Percentiles rank a stretch among this genome's conserved stretches.
phyloP scores from a whole-genome alignment of 2,329 filamentous ascomycete species.

The Penicillium brasilianum region DNA sequence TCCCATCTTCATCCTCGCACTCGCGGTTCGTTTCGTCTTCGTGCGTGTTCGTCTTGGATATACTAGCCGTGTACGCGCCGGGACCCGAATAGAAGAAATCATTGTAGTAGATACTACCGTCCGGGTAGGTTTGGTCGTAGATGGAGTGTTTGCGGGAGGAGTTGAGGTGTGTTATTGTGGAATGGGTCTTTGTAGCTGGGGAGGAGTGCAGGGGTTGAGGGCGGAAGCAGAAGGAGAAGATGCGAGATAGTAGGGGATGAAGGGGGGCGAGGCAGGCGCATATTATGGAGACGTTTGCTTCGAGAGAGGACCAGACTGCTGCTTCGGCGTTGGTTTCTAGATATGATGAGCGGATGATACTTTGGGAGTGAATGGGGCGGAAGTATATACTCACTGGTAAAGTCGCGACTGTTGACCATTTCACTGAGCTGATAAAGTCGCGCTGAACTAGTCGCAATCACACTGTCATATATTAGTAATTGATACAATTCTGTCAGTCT shows the following conservation, averaged over 20 bases:
- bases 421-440: constrained; percentile 29
- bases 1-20: constrained; percentile 29
- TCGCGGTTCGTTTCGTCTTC: constrained; percentile 12
- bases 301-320: constrained; percentile 40
- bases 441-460: constrained; percentile 35
- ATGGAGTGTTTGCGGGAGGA: constrained; percentile 19
- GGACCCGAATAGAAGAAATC: constrained; percentile 25
- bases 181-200: constrained; percentile 18
- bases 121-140: constrained; percentile 8
- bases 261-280: constrained; percentile 38
- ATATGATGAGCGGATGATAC: background rate
- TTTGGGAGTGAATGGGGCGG: background rate
- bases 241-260: constrained; percentile 32
- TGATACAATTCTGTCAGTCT: background rate
- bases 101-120: constrained; percentile 25
- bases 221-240: constrained; percentile 33
- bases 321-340: constrained; percentile 31
- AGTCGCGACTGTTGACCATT: constrained; percentile 24
- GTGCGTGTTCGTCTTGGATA: constrained; percentile 29
- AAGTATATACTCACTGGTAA: constrained; percentile 26
- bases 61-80: constrained; percentile 33
- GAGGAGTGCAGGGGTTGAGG: constrained; percentile 21
- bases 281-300: constrained; percentile 39
- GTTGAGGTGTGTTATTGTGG: constrained; percentile 11
- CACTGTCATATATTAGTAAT: constrained; percentile 21